phyloP scores from a whole-genome alignment of 2,329 filamentous ascomycete genomes.

The Xylaria sp. region DNA sequence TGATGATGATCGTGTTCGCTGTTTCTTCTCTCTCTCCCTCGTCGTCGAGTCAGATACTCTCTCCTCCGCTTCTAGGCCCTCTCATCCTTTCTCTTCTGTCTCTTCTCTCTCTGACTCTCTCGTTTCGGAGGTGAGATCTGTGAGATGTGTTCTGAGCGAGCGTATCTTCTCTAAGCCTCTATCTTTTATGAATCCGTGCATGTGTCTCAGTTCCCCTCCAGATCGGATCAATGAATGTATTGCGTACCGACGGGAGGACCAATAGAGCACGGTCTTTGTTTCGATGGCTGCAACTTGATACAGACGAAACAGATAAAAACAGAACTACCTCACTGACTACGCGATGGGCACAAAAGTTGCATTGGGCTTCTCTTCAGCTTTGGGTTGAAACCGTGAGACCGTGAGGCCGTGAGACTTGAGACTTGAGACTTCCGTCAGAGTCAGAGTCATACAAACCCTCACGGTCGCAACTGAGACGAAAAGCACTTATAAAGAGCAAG shows the following conservation, averaged over 20 bases:
- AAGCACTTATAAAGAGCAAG: background rate
- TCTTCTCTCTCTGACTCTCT: background rate
- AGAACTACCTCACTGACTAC: background rate
- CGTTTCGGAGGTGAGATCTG: background rate
- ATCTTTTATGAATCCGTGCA: background rate
- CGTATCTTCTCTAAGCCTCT: background rate
- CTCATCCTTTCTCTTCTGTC: background rate
- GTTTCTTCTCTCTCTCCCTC: constrained; percentile 4
- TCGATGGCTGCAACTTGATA: background rate
- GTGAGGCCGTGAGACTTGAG: no score
- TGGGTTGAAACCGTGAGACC: no score
- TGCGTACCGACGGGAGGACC: background rate
- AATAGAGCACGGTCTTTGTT: background rate
- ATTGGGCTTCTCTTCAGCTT: no score
- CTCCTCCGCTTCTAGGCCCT: background rate
- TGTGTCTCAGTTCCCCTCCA: background rate
- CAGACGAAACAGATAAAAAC: background rate
- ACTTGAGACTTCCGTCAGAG: no score
- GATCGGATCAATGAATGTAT: background rate
- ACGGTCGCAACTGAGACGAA: background rate
- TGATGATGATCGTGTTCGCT: background rate
- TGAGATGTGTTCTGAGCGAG: no score
- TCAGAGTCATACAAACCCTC: background rate
- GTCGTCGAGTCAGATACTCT: background rate
- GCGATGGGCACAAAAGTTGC: background rate